Conservation (phyloP, 1,139 yeast genomes). For the Yamadazyma epiphylla region DNA sequence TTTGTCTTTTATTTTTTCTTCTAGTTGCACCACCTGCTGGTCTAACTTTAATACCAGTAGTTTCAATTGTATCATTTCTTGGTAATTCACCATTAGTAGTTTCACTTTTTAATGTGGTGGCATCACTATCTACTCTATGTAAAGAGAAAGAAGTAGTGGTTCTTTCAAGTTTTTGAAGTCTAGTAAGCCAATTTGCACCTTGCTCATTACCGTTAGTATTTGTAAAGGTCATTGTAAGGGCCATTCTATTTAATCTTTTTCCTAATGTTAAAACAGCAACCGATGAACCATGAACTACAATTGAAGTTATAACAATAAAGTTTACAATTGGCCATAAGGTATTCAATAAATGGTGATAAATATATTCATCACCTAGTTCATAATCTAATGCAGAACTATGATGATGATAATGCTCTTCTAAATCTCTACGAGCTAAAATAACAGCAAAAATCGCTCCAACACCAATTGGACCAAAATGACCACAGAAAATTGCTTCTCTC, state of each 20-base stretch:
- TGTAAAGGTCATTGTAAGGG: constrained; percentile 89
- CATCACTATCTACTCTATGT: constrained; percentile 72
- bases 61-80: constrained; percentile 45
- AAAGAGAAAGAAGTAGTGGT: constrained; percentile 74
- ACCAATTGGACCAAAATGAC: constrained; percentile 98
- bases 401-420: constrained; percentile 51
- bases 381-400: constrained; percentile 24
- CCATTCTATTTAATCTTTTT: constrained; percentile 84
- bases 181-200: constrained; percentile 73
- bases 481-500: constrained; percentile 95
- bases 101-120: constrained; percentile 10
- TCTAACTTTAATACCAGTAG: constrained; percentile 65
- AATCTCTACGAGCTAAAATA: constrained; percentile 74
- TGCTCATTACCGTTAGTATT: constrained; percentile 60
- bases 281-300: constrained; percentile 93
- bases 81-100: constrained; percentile 13
- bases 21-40: constrained; percentile 79
- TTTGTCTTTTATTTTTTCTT: constrained; percentile 36
- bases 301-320: constrained; percentile 80
- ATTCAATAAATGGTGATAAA: constrained; percentile 68
- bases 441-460: constrained; percentile 95
- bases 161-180: constrained; percentile 76
- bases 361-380: constrained; percentile 57
- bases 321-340: constrained; percentile 88
- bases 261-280: constrained; percentile 93